Base-by-base conservation (phyloP, 2,329 filamentous ascomycete genomes). In the Colletotrichum lupini region DNA sequence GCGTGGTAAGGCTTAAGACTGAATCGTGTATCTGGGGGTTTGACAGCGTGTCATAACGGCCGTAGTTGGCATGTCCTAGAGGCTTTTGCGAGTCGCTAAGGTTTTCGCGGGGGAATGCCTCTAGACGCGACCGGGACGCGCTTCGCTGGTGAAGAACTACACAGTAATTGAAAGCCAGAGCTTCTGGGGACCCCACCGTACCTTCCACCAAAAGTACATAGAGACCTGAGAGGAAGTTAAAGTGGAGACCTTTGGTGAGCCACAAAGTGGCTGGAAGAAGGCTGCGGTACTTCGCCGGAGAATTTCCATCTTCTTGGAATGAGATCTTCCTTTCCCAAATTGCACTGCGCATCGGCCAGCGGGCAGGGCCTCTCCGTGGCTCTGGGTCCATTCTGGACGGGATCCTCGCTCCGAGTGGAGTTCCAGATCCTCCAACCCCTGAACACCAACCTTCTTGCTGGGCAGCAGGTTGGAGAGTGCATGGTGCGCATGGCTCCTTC, bases 301-400 rank as follows among this genome's bases (percentile, higher is more conserved):
- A 67, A 42, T 59, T 30, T 71, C 19, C 30, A 22, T 58, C 30
- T 24, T 19, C 32, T 19, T 28, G 28, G 22, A 30, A 12, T 53
- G 42, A 24, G 42, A 53, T 46, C 60, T 63, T n/a, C 19, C 9
- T 35, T 53, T 30, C 37, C 19, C 46, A 52, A 26, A n/a, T n/a
- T 58, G 59, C 61, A 35, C 19, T 52, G 26, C 26, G n/a, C 60
- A 35, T 24, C 62, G 42, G 46, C 62, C 35, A 12, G 55, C 26
- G 7, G 55, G 53, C 66, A 64, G 61, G 67, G 67, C 49, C 63
- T 67, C 55, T 67, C 68, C 61, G 30, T 42, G 58, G 42, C 42
- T 37, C 24, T 53, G 61, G 68, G 28, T 49, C 37, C 37, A 42
- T 42, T 42, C 63, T 30, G 32, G 16, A 67, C 55, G 30, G 42